Evolutionary conservation across 2,329 filamentous ascomycete genomes (phyloP), one percentile per base, ranked within the genome.

Genomic region (Alternaria panax): DNA sequence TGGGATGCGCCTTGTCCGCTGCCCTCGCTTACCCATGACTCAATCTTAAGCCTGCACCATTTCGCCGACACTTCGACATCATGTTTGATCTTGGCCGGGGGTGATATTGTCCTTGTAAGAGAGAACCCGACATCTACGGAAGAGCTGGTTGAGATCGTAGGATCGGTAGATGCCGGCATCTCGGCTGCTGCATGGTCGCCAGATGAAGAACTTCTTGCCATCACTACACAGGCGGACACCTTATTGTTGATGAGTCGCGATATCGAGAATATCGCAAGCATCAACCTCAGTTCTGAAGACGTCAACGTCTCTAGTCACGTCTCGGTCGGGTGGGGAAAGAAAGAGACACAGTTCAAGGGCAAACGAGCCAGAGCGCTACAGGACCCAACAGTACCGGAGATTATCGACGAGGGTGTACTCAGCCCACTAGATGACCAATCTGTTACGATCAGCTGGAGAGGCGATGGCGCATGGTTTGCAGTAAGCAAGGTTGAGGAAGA

Each of bases 241-340:
- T 83, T 95, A 28, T 84, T 98, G 57, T 92, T 97, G 74, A 97
- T 99, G 94, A 97, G 93, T 56, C 87, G 93, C 63, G 88, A 89
- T 25, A 96, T 98, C 66, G 94, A 98, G 68, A 90, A 89, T 57
- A 88, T 96, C 41, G 87, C 90, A 32, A 91, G 93, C 77, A 85
- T 91, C 52, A 81, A 84, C 32, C 88, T 98, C 77, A 87, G 86
- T 0, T 75, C 83, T 0, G 92, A 93, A 43, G 94, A 96, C 78
- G 85, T 96, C 64, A 90, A 90, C 69, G 87, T 88, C n/a, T 98
- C 91, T 25, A 95, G 90, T 76, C 93, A 97, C 81, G 95, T 97
- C 57, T 96, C 93, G 20, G 94, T 99, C 22, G 95, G 95, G 50
- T 99, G 95, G 95, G 95, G 95, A 60, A 98, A 98, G 82, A 92